A percentile compares a stretch with the other conserved stretches of the same genome.
These are phyloP conservation scores for Allomyces macrogynus DNA, from an alignment of 192 early-diverging fungal genomes.

Conservation along the genomic window DNA sequence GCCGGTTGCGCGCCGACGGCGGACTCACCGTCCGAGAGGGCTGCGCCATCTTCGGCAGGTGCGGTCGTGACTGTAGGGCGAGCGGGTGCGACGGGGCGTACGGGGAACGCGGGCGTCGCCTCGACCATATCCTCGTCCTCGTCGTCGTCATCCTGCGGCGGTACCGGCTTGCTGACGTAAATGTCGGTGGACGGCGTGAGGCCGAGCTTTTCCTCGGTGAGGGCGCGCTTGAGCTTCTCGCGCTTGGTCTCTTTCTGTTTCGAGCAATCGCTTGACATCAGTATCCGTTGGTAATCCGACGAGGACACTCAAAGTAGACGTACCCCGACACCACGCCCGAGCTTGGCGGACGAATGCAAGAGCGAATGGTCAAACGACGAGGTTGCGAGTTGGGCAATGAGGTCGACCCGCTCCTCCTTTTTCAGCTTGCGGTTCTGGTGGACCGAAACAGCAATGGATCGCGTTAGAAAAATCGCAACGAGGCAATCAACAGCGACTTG, in stretches of 20 bases:
- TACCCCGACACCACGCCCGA: background rate
- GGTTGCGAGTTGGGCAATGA: conserved; percentile 16
- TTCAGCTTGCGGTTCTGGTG: conserved; percentile 52
- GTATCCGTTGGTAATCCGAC: too few species aligned
- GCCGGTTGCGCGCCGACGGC: too few species aligned
- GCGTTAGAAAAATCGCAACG: conserved; percentile 1
- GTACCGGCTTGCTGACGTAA: background rate
- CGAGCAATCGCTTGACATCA: too few species aligned
- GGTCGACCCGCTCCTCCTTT: conserved; percentile 46
- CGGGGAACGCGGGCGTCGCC: too few species aligned
- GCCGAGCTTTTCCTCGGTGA: conserved; percentile 42
- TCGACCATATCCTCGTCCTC: too few species aligned
- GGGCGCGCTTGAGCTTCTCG: conserved; percentile 43
- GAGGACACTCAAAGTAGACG: background rate
- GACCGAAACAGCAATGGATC: background rate
- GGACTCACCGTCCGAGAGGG: too few species aligned
- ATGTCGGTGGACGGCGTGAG: conserved; percentile 18
- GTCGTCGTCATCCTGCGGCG: too few species aligned
- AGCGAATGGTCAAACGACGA: background rate
- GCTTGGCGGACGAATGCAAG: background rate
- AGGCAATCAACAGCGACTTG: background rate
- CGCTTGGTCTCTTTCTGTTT: conserved; percentile 34
- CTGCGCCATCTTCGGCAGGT: too few species aligned
- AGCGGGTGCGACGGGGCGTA: too few species aligned
- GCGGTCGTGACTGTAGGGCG: too few species aligned